A percentile compares a stretch with the other conserved stretches of the same genome.
These are phyloP conservation scores for Fusarium sp. DNA, from an alignment of 2,329 filamentous ascomycete genomes.

Conservation along the genomic window DNA sequence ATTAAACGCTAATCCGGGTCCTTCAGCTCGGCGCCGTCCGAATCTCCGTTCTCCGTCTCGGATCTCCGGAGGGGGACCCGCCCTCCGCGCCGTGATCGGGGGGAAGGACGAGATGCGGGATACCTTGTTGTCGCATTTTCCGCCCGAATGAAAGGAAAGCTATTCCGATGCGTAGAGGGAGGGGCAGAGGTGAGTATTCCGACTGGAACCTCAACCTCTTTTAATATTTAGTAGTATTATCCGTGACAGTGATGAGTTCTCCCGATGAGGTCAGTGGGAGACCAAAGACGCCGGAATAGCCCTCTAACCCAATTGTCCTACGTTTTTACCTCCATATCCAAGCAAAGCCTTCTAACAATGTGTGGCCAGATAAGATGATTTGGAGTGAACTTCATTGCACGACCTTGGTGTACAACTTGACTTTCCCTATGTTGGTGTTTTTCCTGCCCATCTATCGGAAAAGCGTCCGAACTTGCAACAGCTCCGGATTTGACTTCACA, in stretches of 20 bases:
- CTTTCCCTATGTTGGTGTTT: too few species aligned
- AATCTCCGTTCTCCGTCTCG: slow-evolving; percentile 45
- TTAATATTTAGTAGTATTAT: slow-evolving; percentile 2
- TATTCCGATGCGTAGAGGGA: neutral
- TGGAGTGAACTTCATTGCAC: neutral
- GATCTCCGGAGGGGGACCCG: slow-evolving; percentile 42
- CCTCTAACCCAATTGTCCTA: neutral
- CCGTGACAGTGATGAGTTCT: neutral
- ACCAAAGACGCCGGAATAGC: neutral
- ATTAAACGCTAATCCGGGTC: slow-evolving; percentile 17
- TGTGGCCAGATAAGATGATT: neutral
- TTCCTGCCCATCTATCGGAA: neutral
- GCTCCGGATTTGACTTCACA: neutral
- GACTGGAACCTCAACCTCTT: neutral
- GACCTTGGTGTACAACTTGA: neutral
- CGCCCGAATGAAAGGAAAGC: slow-evolving; percentile 24
- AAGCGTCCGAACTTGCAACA: neutral
- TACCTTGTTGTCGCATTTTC: slow-evolving; percentile 15
- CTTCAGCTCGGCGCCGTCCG: slow-evolving; percentile 44
- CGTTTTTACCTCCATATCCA: neutral
- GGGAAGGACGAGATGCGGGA: neutral
- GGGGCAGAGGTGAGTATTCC: neutral
- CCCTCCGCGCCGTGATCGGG: slow-evolving; percentile 46
- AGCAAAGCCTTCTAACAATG: neutral
- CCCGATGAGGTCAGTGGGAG: neutral